A percentile compares a stretch with the other conserved stretches of the same genome.
These are phyloP conservation scores for Pichia sp. DNA, from an alignment of 1,139 yeast species.

Conservation along the genomic window DNA sequence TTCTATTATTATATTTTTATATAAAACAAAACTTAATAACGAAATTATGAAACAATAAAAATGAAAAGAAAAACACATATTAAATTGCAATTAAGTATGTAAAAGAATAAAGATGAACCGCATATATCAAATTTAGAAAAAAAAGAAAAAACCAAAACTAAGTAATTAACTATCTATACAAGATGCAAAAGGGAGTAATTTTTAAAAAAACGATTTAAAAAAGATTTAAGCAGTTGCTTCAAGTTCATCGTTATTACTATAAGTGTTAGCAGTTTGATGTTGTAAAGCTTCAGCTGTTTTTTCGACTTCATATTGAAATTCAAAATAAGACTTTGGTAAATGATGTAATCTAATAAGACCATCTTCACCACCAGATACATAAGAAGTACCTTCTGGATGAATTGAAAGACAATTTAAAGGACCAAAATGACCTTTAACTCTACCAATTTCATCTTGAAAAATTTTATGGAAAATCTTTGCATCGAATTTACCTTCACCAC, in stretches of 20 bases:
- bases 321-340: slow-evolving; percentile 87
- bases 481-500: slow-evolving; percentile 94
- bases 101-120: too few relatives aligned
- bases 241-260: slow-evolving; percentile 16
- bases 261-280: slow-evolving; percentile 14
- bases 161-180: neutral
- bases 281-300: slow-evolving; percentile 50
- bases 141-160: too few relatives aligned
- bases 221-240: slow-evolving; percentile 1
- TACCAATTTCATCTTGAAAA: slow-evolving; percentile 91
- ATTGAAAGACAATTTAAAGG: slow-evolving; percentile 91
- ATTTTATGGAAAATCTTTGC: slow-evolving; percentile 94
- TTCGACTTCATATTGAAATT: slow-evolving; percentile 88
- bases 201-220: too few relatives aligned
- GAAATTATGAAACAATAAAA: too few relatives aligned
- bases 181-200: slow-evolving; percentile 1
- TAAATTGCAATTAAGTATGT: too few relatives aligned
- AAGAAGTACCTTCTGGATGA: slow-evolving; percentile 90
- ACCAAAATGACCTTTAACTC: slow-evolving; percentile 98
- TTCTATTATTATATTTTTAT: too few relatives aligned
- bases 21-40: too few relatives aligned
- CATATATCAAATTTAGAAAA: too few relatives aligned
- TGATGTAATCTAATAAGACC: slow-evolving; percentile 93
- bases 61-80: too few relatives aligned
- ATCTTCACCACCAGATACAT: slow-evolving; percentile 97